These are phyloP conservation scores for Plasmodium sp. DNA, from an alignment of 169 alveolate genomes.

Conservation along the genomic window DNA sequence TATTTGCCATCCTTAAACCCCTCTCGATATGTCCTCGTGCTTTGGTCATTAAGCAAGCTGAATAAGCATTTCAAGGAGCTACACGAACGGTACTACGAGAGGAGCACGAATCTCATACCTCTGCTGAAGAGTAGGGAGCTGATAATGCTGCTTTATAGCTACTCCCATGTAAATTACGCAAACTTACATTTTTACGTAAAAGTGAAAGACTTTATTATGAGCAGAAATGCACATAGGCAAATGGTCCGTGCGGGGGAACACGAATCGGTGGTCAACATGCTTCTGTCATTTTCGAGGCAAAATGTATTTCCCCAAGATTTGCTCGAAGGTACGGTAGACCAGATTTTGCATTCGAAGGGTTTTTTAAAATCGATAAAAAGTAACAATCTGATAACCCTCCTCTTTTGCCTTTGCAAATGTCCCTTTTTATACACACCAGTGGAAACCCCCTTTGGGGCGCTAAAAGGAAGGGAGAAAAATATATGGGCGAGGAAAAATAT, in stretches of 20 bases:
- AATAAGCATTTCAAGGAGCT: slow-evolving; percentile 32
- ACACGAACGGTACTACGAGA: slow-evolving; percentile 28
- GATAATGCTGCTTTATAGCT: slow-evolving; percentile 38
- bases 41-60: slow-evolving; percentile 71
- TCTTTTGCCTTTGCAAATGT: slow-evolving; percentile 51
- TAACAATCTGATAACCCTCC: slow-evolving; percentile 38
- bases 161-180: slow-evolving; percentile 52
- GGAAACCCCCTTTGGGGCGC: not conserved
- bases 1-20: slow-evolving; percentile 42
- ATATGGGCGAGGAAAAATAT: slow-evolving; percentile 23
- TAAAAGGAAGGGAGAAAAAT: not conserved
- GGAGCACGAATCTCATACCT: slow-evolving; percentile 30
- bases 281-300: slow-evolving; percentile 53
- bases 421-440: slow-evolving; percentile 19
- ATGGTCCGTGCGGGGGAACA: not conserved
- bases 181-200: slow-evolving; percentile 43
- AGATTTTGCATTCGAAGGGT: slow-evolving; percentile 2
- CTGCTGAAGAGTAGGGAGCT: slow-evolving; percentile 26
- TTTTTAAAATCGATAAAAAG: slow-evolving; percentile 21
- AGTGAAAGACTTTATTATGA: slow-evolving; percentile 52
- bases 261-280: slow-evolving; percentile 63
- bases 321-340: slow-evolving; percentile 19
- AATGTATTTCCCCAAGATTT: slow-evolving; percentile 61
- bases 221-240: slow-evolving; percentile 10
- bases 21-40: slow-evolving; percentile 54